Evolutionary conservation across 352 stramenopile genomes (phyloP), one percentile per base, ranked within the genome.

Genomic region (Thalassiosira livingstoniorum): DNA sequence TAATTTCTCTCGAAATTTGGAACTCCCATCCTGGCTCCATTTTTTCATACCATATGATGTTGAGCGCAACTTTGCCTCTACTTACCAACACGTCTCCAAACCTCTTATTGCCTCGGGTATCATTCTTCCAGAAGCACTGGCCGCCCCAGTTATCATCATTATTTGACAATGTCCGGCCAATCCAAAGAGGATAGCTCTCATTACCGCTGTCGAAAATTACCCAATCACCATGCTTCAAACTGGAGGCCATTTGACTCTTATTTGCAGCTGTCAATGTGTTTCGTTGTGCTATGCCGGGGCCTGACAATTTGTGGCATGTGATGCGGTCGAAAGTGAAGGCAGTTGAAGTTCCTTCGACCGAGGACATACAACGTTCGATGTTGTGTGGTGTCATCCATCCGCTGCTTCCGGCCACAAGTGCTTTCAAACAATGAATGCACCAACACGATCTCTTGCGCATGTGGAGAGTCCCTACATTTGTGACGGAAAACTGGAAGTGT

Each of bases 11-110:
- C 7, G 13, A 35, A 7, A 67, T 37, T 23, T 67, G 58, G 29
- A 45, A 67, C 15, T 67, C 32, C 13, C 5, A 67, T 15, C n/a
- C 29, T 35, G 10, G 5, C 58, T 67, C 58, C 10, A 42, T 67
- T 67, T 67, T 35, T 37, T 35, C 27, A 37, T 67, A 67, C 58
- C 58, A 67, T 23, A 42, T 35, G 27, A 67, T 39, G 29, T 39
- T 45, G 4, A 67, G 4, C n/a, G 21, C 58, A 39, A 11, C 3
- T 43, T 67, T 15, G 7, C 58, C 58, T 10, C 21, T 23, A 23
- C 42, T 35, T 21, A 67, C 11, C 32, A 45, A 10, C 7, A 43
- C 58, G 7, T 11, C 58, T 7, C 42, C 29, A 21, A 25, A 21
- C 11, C 13, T 67, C 15, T 39, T 4, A 45, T n/a, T 4, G 11